Evolutionary conservation across 345 rosid genomes (phyloP), one percentile per base, ranked within the genome.

Genomic region (Laguncularia racemosa): DNA sequence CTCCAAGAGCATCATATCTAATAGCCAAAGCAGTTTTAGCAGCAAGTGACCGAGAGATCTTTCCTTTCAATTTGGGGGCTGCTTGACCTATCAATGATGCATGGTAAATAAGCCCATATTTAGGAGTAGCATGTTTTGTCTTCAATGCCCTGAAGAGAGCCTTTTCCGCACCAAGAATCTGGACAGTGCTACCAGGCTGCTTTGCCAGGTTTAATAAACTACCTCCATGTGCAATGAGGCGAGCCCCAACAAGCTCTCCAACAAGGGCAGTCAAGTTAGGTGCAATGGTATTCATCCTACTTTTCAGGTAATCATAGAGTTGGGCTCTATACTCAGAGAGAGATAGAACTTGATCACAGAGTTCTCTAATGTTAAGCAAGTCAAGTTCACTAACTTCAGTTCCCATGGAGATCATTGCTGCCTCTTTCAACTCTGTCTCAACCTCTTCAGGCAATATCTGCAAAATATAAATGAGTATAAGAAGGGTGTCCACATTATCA

Each of bases 171-270:
- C 96, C 98, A 57, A 92, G 93, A 63, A 89, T 84, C 83, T 89
- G 98, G 70, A 89, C 70, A 0, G 90, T 87, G 75, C 97, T 89
- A 15, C 99, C 97, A 47, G 97, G 97, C 68, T 85, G 95, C 81
- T 89, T 93, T 12, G 95, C 79, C 20, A 93, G 96, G 75, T 89
- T 93, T 71, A 87, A 48, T 70, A 89, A 81, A 74, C 97, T 88
- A 53, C 97, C 97, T 0, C 96, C 99, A 55, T 89, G 97, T 16
- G 97, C 95, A 21, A 93, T 89, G 12, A 93, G 81, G 10, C 95
- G 96, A 63, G 96, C 97, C 52, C 99, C 97, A 2, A 89, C 99
- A 56, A 93, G 95, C 76, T 93, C 97, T 7, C 99, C 99, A 0
- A 93, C 99, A 10, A 93, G 82, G 46, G 87, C 86, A 63, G 99